phyloP scores from a whole-genome alignment of 106 monocot species.

The Posidonia australis region DNA sequence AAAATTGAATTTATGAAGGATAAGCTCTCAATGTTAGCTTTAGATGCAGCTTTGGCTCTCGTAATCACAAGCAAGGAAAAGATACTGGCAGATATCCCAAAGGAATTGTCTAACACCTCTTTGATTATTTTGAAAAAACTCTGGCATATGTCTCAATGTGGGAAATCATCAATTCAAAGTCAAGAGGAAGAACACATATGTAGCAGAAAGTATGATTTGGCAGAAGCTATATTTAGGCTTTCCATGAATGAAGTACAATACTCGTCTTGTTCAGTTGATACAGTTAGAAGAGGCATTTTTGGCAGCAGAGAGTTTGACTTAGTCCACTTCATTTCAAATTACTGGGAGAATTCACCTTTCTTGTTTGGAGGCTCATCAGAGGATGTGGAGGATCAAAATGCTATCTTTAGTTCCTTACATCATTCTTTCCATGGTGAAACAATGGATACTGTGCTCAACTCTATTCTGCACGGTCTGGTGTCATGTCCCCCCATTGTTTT shows the following conservation, averaged over 20 bases:
- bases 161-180: constrained; percentile 4
- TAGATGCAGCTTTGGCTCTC: neutral
- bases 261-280: constrained; percentile 15
- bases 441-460: constrained; percentile 20
- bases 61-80: neutral
- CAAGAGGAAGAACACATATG: neutral
- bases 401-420: constrained; percentile 27
- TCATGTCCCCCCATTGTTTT: constrained; percentile 67
- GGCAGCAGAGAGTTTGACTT: constrained; percentile 30
- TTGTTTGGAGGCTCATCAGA: constrained; percentile 19
- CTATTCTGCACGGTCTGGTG: constrained; percentile 29
- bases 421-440: constrained; percentile 28
- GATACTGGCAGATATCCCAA: neutral
- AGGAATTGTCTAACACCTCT: neutral
- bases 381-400: constrained; percentile 8
- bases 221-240: constrained; percentile 68
- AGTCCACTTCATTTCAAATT: constrained; percentile 33
- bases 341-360: constrained; percentile 67
- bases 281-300: constrained; percentile 38
- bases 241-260: constrained; percentile 32
- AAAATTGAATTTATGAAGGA: neutral
- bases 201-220: constrained; percentile 31
- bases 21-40: neutral
- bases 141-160: constrained; percentile 10
- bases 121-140: constrained; percentile 18